Base-by-base conservation (phyloP, 163 green algal species). In the Scenedesmus sp. region DNA sequence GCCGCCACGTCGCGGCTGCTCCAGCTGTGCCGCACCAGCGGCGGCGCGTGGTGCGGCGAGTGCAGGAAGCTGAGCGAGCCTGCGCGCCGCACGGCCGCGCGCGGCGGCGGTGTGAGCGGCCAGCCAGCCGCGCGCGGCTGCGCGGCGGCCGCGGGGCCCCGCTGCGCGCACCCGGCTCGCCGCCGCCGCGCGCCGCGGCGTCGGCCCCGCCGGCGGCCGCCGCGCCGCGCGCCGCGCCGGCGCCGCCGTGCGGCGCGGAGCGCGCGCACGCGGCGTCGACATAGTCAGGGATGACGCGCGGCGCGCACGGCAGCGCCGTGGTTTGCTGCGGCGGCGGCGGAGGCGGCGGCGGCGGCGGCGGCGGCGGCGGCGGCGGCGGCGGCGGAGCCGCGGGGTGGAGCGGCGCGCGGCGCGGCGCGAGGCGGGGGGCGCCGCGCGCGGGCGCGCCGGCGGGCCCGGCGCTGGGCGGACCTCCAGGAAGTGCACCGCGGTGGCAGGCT, bases 251-350 rank as follows among this genome's bases (percentile, higher is more conserved):
- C 39, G 71, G 71, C 20, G 71, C 71, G 60, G 71, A 80, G 44
- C 42, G 44, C 2, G 71, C 71, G 29, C 71, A 80, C 1, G 58
- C 20, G 10, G 57, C 58, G 45, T 63, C 84, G 4, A 92, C 67
- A 66, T 92, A 91, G 39, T 91, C 82, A 4, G 81, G 14, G 29
- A 91, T 91, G 75, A 92, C 86, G 13, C 85, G 79, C 0, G 86
- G 87, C 71, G 74, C 70, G 6, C 79, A 42, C 20, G 67, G 63
- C n/a, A 71, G 78, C 18, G 69, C 58, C 0, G 79, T 86, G 2
- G 82, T 84, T 83, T 77, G 69, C 69, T 77, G 54, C 54, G 57
- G 42, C 20, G 63, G 50, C 67, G 56, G n/a, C 34, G 24, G 14
- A 39, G 3, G 47, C 47, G 47, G 13, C 26, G 60, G 39, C 44